Percentiles rank a stretch among this genome's conserved stretches.
phyloP scores from a whole-genome alignment of 352 stramenopile species.

The Phytophthora tubulina region DNA sequence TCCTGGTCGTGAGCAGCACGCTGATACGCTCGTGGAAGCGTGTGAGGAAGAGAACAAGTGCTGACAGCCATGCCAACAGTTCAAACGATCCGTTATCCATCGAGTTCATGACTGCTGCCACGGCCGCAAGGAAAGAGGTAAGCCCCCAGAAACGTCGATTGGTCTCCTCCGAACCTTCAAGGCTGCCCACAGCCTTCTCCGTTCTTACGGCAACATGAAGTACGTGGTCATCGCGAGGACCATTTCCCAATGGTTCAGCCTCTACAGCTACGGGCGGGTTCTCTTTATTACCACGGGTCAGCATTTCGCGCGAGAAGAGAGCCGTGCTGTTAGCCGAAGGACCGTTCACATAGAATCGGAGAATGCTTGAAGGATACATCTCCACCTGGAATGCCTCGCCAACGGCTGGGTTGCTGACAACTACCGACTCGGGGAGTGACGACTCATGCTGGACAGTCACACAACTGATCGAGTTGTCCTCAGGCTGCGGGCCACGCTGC shows the following conservation, averaged over 20 bases:
- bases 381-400: conserved; percentile 64
- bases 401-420: conserved; percentile 58
- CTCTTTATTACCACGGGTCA: conserved; percentile 41
- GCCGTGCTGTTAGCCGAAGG: conserved; percentile 68
- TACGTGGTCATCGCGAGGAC: conserved; percentile 43
- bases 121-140: conserved; percentile 52
- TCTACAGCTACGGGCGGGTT: conserved; percentile 45
- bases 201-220: conserved; percentile 57
- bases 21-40: conserved; percentile 67
- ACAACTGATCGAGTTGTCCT: conserved; percentile 77
- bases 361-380: conserved; percentile 77
- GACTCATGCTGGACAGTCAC: conserved; percentile 83
- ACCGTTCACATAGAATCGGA: conserved; percentile 76
- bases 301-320: conserved; percentile 66
- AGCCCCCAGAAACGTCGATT: conserved; percentile 56
- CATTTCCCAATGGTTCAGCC: conserved; percentile 55
- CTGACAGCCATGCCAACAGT: conserved; percentile 59
- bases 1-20: conserved; percentile 59
- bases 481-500: conserved; percentile 67
- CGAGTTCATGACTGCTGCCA: conserved; percentile 54
- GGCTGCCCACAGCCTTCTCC: conserved; percentile 32
- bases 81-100: conserved; percentile 57
- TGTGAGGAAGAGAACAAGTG: conserved; percentile 63
- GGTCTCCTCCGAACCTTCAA: conserved; percentile 37
- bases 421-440: conserved; percentile 65